Base-by-base conservation (phyloP, 768 basidiomycete species). In the Hygrophorus pudorinus region DNA sequence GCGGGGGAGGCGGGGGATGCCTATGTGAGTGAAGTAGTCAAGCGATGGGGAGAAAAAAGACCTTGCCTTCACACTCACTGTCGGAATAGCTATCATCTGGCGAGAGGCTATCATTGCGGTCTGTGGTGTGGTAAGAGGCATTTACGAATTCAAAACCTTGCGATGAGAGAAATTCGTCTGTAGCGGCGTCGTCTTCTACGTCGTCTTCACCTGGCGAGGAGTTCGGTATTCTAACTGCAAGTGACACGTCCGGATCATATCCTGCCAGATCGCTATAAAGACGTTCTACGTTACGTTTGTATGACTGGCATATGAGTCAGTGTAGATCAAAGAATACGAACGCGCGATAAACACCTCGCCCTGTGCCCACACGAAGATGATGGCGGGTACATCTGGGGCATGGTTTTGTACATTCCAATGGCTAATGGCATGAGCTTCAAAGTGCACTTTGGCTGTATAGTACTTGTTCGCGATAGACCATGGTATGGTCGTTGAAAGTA, bases 391-490 rank as follows among this genome's bases (percentile, higher is more conserved):
- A 37, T 65, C 37, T 12, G 7, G 31, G 4, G 8, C 21, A 20
- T 12, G 20, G 13, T 34, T 24, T n/a, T 62, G 30, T 62, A 61
- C 13, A 72, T 62, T 14, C 59, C 59, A 47, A 75, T 65, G 9
- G 68, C 65, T 24, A 65, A 61, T 42, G 77, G 57, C 13, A 70
- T 63, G 70, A 9, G 70, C 64, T 28, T 76, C 63, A 56, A 90
- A 88, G 48, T 79, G 76, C 5, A 91, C 81, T 47, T 73, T 67
- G 1, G 87, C 88, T 11, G 75, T 75, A 63, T 90, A 91, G 61
- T 91, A 91, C 58, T 76, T 81, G 66, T 89, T 89, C 41, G 63
- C 61, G 48, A 89, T 83, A 33, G 75, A 82, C 85, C 85, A 89
- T 8, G 81, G 79, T 27, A 85, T 61, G 28, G 51, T 63, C 28